phyloP scores from a whole-genome alignment of 2,329 filamentous ascomycete species.

The Claviceps monticola region DNA sequence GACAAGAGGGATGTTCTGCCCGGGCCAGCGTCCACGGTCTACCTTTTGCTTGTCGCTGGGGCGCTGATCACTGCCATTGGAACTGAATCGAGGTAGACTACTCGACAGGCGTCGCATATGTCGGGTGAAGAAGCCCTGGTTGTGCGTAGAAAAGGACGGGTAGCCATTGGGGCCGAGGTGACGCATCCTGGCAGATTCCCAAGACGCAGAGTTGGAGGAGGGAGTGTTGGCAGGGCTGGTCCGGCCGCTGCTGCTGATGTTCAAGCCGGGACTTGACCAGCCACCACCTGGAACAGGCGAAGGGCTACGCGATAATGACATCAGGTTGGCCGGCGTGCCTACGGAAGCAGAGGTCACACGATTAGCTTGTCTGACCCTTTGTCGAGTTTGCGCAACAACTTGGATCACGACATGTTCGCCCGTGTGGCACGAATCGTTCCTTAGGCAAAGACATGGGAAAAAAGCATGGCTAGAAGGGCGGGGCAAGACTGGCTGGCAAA shows the following conservation, averaged over 20 bases:
- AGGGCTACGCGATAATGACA: constrained; percentile 80
- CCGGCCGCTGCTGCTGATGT: constrained; percentile 58
- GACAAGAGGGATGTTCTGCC: constrained; percentile 29
- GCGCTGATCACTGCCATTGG: constrained; percentile 26
- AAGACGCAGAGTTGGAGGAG: constrained; percentile 51
- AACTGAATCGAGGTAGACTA: constrained; percentile 60
- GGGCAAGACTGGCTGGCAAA: background rate
- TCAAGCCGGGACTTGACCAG: constrained; percentile 74
- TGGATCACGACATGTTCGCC: constrained; percentile 3
- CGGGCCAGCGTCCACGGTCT: constrained; percentile 38
- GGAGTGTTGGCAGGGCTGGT: constrained; percentile 46
- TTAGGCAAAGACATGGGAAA: background rate
- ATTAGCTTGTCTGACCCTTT: constrained; percentile 7
- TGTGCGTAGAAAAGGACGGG: constrained; percentile 65
- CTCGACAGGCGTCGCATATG: constrained; percentile 72
- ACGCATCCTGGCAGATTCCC: constrained; percentile 71
- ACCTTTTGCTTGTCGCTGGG: constrained; percentile 70
- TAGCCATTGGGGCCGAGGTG: constrained; percentile 61
- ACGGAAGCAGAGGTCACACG: constrained; percentile 8
- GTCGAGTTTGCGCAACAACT: constrained; percentile 10
- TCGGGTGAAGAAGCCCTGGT: constrained; percentile 75
- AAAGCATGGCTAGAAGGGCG: background rate
- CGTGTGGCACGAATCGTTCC: background rate
- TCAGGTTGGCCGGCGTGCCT: constrained; percentile 45
- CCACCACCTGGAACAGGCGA: constrained; percentile 74